Percentiles rank a stretch among this genome's conserved stretches.
These are phyloP conservation scores for Fusarium praegraminearum DNA, from an alignment of 2,329 filamentous ascomycete genomes.

Conservation along the genomic window DNA sequence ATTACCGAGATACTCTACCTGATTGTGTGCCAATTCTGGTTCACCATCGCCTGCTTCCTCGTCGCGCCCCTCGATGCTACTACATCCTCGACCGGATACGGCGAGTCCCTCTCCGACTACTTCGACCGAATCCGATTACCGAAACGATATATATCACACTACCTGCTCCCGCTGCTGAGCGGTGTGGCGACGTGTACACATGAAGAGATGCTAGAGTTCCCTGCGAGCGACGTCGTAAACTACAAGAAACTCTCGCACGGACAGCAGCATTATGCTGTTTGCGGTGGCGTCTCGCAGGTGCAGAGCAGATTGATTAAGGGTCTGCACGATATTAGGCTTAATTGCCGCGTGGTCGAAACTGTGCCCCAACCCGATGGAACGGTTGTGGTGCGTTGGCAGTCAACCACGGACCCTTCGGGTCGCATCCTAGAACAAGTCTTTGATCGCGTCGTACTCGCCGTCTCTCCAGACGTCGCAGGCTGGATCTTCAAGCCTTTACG, in stretches of 20 bases:
- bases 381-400: constrained; percentile 54
- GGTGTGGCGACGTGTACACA: constrained; percentile 68
- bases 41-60: constrained; percentile 64
- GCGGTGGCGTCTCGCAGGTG: constrained; percentile 62
- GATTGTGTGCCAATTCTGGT: constrained; percentile 64
- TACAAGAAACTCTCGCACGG: constrained; percentile 63
- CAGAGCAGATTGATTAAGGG: constrained; percentile 59
- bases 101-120: constrained; percentile 64
- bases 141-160: constrained; percentile 59
- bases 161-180: constrained; percentile 67
- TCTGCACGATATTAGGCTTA: constrained; percentile 56
- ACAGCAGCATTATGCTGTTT: constrained; percentile 64
- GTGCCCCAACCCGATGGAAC: constrained; percentile 38
- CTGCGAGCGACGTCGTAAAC: constrained; percentile 63
- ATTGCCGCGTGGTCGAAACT: constrained; percentile 54
- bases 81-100: not conserved
- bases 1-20: constrained; percentile 59
- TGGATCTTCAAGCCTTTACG: constrained; percentile 60
- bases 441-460: constrained; percentile 65
- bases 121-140: constrained; percentile 63
- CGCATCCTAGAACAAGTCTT: constrained; percentile 54
- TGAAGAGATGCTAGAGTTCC: constrained; percentile 61
- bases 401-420: constrained; percentile 19
- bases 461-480: constrained; percentile 65
- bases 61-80: constrained; percentile 51